A percentile compares a stretch with the other conserved stretches of the same genome.
phyloP scores from a whole-genome alignment of 331 rosid species.

The Malus hybrid region DNA sequence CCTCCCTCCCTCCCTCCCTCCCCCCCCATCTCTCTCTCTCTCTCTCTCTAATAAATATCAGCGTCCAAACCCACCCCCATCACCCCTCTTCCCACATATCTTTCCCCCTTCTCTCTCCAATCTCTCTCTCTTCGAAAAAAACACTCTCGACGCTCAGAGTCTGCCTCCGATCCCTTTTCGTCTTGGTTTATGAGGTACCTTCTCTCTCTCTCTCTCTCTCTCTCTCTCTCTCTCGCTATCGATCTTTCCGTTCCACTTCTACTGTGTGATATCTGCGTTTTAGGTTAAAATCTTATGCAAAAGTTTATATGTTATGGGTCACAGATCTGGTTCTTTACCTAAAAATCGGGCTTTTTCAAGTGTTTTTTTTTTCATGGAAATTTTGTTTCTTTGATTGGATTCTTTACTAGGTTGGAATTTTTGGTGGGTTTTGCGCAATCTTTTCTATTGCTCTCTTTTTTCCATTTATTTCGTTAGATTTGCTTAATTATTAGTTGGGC shows the following conservation, averaged over 20 bases:
- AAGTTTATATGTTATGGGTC: background rate
- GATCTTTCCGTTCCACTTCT: background rate
- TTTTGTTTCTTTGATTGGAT: background rate
- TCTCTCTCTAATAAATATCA: slow-evolving; percentile 4
- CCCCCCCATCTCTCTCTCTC: too few species aligned
- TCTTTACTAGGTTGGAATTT: background rate
- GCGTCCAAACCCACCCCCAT: background rate
- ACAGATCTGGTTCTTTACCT: slow-evolving; percentile 32
- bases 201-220: background rate
- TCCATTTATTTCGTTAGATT: background rate
- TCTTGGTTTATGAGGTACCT: slow-evolving; percentile 87
- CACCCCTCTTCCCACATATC: background rate
- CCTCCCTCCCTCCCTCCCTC: too few species aligned
- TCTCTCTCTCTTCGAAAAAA: background rate
- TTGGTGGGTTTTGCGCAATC: background rate
- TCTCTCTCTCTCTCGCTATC: background rate
- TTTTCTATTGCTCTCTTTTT: background rate
- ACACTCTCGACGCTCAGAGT: slow-evolving; percentile 18
- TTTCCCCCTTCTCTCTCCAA: background rate
- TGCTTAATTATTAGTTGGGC: background rate
- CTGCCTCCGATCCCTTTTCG: slow-evolving; percentile 68
- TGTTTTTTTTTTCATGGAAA: background rate
- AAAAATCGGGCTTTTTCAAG: too few species aligned
- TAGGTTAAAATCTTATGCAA: background rate
- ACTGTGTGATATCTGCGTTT: background rate